Conservation (phyloP, 1,139 yeast genomes). For the Keqinozyma sinolaborantium region DNA sequence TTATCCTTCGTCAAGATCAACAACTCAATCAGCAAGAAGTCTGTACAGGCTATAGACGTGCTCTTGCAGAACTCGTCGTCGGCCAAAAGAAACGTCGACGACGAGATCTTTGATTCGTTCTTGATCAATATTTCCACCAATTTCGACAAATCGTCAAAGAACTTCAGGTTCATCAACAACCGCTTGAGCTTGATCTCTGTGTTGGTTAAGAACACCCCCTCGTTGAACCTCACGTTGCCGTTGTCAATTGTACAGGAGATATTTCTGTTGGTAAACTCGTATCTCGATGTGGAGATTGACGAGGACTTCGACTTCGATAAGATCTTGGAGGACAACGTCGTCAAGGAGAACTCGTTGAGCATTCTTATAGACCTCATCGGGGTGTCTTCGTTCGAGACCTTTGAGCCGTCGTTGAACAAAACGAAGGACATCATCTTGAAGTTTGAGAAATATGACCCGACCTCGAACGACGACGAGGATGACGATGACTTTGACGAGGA, state of each 20-base stretch:
- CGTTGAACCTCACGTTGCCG: constrained; percentile 2
- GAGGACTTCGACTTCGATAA: constrained; percentile 46
- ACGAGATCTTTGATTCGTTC: constrained; percentile 5
- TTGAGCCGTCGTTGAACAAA: not conserved
- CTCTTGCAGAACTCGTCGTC: constrained; percentile 24
- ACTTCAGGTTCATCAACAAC: constrained; percentile 6
- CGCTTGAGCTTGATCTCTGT: constrained; percentile 6
- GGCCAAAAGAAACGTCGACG: constrained; percentile 2
- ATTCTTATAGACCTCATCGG: constrained; percentile 26
- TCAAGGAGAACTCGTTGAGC: constrained; percentile 47
- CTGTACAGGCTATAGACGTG: constrained; percentile 53
- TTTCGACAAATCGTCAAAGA: constrained; percentile 3
- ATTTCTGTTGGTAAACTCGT: constrained; percentile 1
- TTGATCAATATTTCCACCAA: constrained; percentile 4
- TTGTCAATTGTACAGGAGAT: constrained; percentile 4
- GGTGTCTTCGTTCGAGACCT: not conserved
- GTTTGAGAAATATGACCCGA: constrained; percentile 60
- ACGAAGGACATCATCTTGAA: constrained; percentile 15
- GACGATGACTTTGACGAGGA: constrained; percentile 42
- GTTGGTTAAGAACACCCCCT: constrained; percentile 6
- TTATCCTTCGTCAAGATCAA: constrained; percentile 42
- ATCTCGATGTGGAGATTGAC: constrained; percentile 11
- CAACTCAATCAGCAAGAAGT: constrained; percentile 45
- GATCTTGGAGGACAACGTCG: constrained; percentile 28
- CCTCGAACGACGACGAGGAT: constrained; percentile 31